Percentiles rank a stretch among this genome's conserved stretches.
These are phyloP conservation scores for Dicorynia guianensis DNA, from an alignment of 306 rosid genomes.

Conservation along the genomic window DNA sequence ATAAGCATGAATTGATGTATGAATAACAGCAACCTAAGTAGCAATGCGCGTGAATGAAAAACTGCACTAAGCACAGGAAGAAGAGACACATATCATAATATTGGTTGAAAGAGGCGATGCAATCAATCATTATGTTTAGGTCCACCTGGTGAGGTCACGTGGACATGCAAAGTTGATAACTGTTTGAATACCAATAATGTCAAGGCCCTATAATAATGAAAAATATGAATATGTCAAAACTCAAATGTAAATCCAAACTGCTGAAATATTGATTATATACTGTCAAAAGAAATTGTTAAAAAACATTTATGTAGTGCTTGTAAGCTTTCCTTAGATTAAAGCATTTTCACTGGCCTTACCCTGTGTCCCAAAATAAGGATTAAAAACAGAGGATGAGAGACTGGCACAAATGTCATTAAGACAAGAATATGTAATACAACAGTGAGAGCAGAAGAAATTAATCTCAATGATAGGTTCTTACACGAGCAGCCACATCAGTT, in stretches of 20 bases:
- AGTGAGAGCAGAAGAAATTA: slow-evolving; percentile 28
- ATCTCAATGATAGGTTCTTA: slow-evolving; percentile 53
- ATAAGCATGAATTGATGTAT: not conserved
- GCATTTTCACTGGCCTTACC: slow-evolving; percentile 13
- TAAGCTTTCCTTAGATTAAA: not conserved
- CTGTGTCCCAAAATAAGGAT: no score
- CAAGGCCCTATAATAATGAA: slow-evolving; percentile 76
- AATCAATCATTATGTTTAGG: not conserved
- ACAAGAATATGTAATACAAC: not conserved
- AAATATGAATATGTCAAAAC: slow-evolving; percentile 20
- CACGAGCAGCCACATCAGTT: slow-evolving; percentile 98
- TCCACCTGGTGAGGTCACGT: slow-evolving; percentile 87
- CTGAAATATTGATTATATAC: not conserved
- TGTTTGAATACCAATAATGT: slow-evolving; percentile 90
- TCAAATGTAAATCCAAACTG: slow-evolving; percentile 34
- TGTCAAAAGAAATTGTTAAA: slow-evolving; percentile 17
- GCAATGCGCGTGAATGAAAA: not conserved
- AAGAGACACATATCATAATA: not conserved
- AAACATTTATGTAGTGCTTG: not conserved
- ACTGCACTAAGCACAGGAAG: not conserved
- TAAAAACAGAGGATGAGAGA: not conserved
- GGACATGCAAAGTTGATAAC: slow-evolving; percentile 98
- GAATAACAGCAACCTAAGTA: not conserved
- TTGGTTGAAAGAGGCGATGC: not conserved
- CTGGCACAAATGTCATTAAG: not conserved